These are phyloP conservation scores for Aspergillus sclerotioniger DNA, from an alignment of 495 filamentous ascomycete genomes.

Conservation along the genomic window DNA sequence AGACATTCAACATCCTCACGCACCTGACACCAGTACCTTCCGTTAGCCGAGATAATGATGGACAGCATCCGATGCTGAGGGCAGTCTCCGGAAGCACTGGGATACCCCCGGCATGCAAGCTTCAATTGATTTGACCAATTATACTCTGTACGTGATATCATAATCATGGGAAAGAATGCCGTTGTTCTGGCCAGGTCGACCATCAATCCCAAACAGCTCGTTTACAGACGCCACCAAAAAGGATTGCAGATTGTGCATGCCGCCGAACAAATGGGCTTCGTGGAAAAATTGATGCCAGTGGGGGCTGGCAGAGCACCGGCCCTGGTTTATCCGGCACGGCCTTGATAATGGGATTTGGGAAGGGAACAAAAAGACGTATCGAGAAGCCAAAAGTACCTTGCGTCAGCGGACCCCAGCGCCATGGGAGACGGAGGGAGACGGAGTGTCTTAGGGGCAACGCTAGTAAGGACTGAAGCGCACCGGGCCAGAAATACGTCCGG, in stretches of 20 bases:
- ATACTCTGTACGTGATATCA: not conserved
- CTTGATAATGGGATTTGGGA: constrained; percentile 1
- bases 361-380: constrained; percentile 14
- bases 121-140: not conserved
- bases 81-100: not conserved
- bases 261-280: constrained; percentile 5
- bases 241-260: constrained; percentile 4
- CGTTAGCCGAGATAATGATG: not conserved
- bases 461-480: constrained; percentile 11
- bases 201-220: constrained; percentile 1
- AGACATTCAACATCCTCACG: not conserved
- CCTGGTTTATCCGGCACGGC: not conserved
- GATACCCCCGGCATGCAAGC: not conserved
- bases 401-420: constrained; percentile 10
- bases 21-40: not conserved
- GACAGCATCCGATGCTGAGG: not conserved
- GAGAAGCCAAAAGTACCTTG: constrained; percentile 21
- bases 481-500: constrained; percentile 15
- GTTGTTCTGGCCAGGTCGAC: constrained; percentile 9
- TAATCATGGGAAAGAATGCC: constrained; percentile 8
- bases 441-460: constrained; percentile 10
- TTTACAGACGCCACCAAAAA: constrained; percentile 12
- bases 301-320: not conserved
- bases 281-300: constrained; percentile 13
- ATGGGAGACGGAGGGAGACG: constrained; percentile 15